A percentile compares a stretch with the other conserved stretches of the same genome.
These are phyloP conservation scores for Amaranthus tricolor DNA, from an alignment of 179 eudicot genomes.

Conservation along the genomic window DNA sequence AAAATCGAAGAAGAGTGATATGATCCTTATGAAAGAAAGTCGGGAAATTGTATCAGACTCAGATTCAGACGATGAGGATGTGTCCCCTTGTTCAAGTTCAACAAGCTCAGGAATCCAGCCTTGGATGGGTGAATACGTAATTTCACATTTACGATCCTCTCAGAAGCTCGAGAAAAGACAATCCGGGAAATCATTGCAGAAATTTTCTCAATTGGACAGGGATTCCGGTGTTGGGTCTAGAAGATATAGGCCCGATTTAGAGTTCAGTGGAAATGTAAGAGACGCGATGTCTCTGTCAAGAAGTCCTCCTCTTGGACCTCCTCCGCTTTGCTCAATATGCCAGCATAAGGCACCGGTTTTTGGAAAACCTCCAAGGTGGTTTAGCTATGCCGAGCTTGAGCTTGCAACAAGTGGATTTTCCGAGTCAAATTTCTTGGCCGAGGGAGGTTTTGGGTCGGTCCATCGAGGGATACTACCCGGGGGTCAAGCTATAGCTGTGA, in stretches of 20 bases:
- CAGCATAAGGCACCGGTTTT: conserved; percentile 89
- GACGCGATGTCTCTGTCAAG: conserved; percentile 68
- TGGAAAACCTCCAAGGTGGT: conserved; percentile 98
- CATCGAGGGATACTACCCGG: conserved; percentile 83
- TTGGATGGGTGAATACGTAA: conserved; percentile 58
- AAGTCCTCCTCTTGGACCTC: conserved; percentile 74
- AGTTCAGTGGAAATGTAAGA: conserved; percentile 64
- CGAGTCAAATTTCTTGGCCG: conserved; percentile 84
- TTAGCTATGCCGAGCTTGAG: conserved; percentile 84
- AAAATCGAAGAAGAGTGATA: conserved; percentile 44
- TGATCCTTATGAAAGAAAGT: conserved; percentile 35
- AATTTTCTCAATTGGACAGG: conserved; percentile 50
- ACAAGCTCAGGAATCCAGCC: conserved; percentile 67
- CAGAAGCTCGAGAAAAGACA: conserved; percentile 40
- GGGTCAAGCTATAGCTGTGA: conserved; percentile 91
- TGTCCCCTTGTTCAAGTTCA: conserved; percentile 57
- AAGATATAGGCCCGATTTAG: conserved; percentile 43
- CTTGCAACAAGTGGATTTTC: conserved; percentile 89
- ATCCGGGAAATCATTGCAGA: conserved; percentile 44
- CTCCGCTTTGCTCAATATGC: conserved; percentile 90
- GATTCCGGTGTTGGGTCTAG: conserved; percentile 46
- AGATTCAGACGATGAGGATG: conserved; percentile 64
- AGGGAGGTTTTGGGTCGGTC: conserved; percentile 94
- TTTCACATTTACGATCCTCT: conserved; percentile 39
- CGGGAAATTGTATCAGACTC: conserved; percentile 44